Evolutionary conservation across 768 basidiomycete genomes (phyloP).

Genomic region (Naganishia vaughanmartiniae): DNA sequence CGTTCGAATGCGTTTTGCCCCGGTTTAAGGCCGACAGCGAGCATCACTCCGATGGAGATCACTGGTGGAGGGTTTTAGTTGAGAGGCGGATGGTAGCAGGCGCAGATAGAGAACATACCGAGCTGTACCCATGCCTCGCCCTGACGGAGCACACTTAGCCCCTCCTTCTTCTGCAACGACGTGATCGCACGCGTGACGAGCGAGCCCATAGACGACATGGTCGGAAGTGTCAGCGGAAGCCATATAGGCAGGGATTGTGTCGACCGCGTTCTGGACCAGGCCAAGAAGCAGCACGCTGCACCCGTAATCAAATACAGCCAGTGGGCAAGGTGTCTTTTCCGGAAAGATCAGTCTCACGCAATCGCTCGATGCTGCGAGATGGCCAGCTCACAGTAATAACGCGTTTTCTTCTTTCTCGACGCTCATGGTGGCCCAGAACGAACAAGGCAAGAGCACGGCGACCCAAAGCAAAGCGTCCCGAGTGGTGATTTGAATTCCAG

Average conservation of each 20-base stretch:
- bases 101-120: background rate
- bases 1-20: slow-evolving; percentile 35
- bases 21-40: slow-evolving; percentile 33
- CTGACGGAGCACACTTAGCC: background rate
- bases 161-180: slow-evolving; percentile 11
- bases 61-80: background rate
- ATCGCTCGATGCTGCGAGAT: background rate
- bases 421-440: slow-evolving; percentile 67
- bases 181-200: background rate
- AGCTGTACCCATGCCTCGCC: slow-evolving; percentile 8
- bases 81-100: background rate
- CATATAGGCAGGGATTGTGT: background rate
- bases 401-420: slow-evolving; percentile 71
- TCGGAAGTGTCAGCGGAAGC: background rate
- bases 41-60: slow-evolving; percentile 18
- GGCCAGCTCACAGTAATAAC: slow-evolving; percentile 60
- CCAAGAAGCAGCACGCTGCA: background rate
- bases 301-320: slow-evolving; percentile 13
- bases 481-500: background rate
- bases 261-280: slow-evolving; percentile 2
- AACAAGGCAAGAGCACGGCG: slow-evolving; percentile 51
- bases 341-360: too few relatives aligned
- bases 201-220: slow-evolving; percentile 15
- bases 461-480: background rate
- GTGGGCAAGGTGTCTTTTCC: background rate